Conservation (phyloP, 257 asterid species). For the Solanum virginianum region DNA sequence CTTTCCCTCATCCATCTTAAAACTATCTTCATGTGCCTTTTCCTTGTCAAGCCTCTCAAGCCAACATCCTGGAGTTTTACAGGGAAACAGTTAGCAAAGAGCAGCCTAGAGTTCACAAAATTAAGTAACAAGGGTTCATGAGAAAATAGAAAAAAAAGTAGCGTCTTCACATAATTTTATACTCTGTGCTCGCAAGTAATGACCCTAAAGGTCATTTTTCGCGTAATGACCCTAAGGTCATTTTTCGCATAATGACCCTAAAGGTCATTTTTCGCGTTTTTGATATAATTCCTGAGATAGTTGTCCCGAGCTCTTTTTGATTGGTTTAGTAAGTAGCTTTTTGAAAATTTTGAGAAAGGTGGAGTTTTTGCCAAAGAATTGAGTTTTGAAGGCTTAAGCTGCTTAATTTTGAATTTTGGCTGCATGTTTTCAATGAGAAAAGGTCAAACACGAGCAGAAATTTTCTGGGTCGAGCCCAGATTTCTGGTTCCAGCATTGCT, state of each 20-base stretch:
- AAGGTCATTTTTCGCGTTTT: too few relatives aligned
- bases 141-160: neutral
- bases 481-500: conserved; percentile 51
- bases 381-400: too few relatives aligned
- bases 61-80: conserved; percentile 55
- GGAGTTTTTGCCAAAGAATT: too few relatives aligned
- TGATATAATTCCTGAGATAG: too few relatives aligned
- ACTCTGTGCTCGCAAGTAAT: neutral
- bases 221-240: too few relatives aligned
- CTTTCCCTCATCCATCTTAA: conserved; percentile 91
- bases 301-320: too few relatives aligned
- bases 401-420: too few relatives aligned
- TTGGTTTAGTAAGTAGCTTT: too few relatives aligned
- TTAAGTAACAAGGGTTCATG: neutral
- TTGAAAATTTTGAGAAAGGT: too few relatives aligned
- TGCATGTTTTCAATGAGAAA: conserved; percentile 55
- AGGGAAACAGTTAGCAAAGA: neutral
- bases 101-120: neutral
- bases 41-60: conserved; percentile 61
- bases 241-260: too few relatives aligned
- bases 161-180: neutral
- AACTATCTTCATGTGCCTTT: conserved; percentile 73
- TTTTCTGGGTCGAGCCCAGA: conserved; percentile 61
- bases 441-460: conserved; percentile 58
- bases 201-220: too few relatives aligned